Conservation (phyloP, 768 basidiomycete genomes). For the Boletus pseudo-olivaceus region DNA sequence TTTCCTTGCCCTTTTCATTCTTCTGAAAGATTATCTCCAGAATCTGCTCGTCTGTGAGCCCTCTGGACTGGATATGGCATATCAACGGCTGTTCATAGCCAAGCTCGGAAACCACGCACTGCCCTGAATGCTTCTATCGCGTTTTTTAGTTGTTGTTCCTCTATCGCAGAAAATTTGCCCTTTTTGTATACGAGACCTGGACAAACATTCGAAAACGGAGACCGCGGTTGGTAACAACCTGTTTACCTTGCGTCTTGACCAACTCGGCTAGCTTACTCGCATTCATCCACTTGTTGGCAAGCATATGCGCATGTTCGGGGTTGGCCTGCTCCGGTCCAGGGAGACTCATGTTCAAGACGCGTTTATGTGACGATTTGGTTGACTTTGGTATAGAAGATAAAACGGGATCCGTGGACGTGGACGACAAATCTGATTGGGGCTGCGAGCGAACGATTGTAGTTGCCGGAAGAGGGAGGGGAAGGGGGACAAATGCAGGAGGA, state of each 20-base stretch:
- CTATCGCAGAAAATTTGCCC: conserved; percentile 80
- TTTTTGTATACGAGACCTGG: conserved; percentile 83
- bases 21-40: conserved; percentile 66
- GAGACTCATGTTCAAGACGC: conserved; percentile 42
- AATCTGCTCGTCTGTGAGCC: conserved; percentile 53
- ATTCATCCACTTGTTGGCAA: conserved; percentile 79
- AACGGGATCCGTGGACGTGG: conserved; percentile 39
- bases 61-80: conserved; percentile 39
- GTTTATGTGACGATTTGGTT: conserved; percentile 34
- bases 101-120: conserved; percentile 37
- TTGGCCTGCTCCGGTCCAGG: conserved; percentile 41
- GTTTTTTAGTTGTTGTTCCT: conserved; percentile 59
- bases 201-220: conserved; percentile 1
- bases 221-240: neutral
- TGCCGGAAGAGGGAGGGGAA: conserved; percentile 20
- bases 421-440: conserved; percentile 40
- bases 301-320: conserved; percentile 59
- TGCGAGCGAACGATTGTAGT: conserved; percentile 31
- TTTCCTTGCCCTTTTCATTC: conserved; percentile 55
- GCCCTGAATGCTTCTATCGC: conserved; percentile 63
- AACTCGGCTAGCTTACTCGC: conserved; percentile 65
- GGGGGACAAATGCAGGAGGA: conserved; percentile 21
- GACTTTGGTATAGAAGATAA: conserved; percentile 39
- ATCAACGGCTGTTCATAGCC: neutral
- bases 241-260: conserved; percentile 61